A percentile compares a stretch with the other conserved stretches of the same genome.
These are phyloP conservation scores for Sugiyamaella qingdaonensis DNA, from an alignment of 805 yeast species.

Conservation along the genomic window DNA sequence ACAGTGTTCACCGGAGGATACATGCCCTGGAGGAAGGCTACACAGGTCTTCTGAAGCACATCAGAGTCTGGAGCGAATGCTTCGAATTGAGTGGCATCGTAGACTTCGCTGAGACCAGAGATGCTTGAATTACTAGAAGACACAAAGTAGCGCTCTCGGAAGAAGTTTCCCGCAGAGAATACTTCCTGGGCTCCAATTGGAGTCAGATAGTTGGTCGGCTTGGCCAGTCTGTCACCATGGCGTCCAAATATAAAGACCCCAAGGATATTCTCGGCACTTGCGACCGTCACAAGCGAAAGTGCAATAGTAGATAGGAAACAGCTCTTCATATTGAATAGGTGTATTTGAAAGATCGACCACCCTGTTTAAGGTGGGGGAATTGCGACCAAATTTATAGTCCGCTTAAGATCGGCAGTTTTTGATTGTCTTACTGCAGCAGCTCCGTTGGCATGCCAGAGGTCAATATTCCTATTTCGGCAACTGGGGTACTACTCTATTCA, in stretches of 20 bases:
- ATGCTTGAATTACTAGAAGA: conserved; percentile 25
- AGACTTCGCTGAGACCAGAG: conserved; percentile 29
- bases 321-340: neutral
- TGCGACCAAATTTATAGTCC: neutral
- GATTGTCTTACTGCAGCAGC: neutral
- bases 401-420: neutral
- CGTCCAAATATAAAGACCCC: conserved; percentile 47
- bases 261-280: conserved; percentile 22
- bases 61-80: conserved; percentile 37
- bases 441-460: neutral
- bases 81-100: conserved; percentile 36
- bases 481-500: neutral
- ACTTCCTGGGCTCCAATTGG: conserved; percentile 42
- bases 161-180: conserved; percentile 38
- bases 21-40: conserved; percentile 45
- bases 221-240: conserved; percentile 47
- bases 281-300: conserved; percentile 14
- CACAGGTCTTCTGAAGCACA: conserved; percentile 40
- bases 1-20: conserved; percentile 41
- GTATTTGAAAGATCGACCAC: neutral
- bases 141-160: conserved; percentile 43
- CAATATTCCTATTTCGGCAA: neutral
- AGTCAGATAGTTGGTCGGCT: conserved; percentile 42
- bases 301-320: neutral
- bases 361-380: neutral